phyloP scores from a whole-genome alignment of 169 alveolate species.

The Plasmodium yoelii region DNA sequence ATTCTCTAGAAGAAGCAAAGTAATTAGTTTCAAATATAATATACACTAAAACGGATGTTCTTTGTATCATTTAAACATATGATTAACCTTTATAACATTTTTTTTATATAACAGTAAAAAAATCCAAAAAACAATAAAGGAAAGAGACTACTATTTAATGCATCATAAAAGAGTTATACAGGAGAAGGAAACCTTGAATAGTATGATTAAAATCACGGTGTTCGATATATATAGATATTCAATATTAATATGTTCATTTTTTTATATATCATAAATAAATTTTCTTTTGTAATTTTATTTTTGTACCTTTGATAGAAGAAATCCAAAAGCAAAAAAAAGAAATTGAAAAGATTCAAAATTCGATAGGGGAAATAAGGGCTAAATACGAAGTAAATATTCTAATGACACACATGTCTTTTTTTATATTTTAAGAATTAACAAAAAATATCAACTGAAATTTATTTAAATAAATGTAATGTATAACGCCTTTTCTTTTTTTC shows the following conservation, averaged over 20 bases:
- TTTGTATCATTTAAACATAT: neutral
- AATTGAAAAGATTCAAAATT: constrained; percentile 63
- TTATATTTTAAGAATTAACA: constrained; percentile 10
- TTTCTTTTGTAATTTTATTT: constrained; percentile 29
- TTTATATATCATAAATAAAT: constrained; percentile 8
- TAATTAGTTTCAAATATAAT: constrained; percentile 10
- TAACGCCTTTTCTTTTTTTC: constrained; percentile 20
- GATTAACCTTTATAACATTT: neutral
- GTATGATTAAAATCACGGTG: constrained; percentile 23
- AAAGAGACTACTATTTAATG: constrained; percentile 75
- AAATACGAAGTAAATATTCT: constrained; percentile 57
- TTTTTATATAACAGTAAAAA: constrained; percentile 47
- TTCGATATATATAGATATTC: constrained; percentile 16
- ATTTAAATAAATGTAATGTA: constrained; percentile 7
- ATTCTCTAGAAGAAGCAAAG: constrained; percentile 74
- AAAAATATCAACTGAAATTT: constrained; percentile 13
- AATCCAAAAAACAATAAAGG: constrained; percentile 69
- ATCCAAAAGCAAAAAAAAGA: constrained; percentile 70
- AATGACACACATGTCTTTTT: constrained; percentile 1
- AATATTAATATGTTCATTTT: constrained; percentile 23
- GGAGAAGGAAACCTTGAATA: constrained; percentile 72
- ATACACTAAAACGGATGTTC: neutral
- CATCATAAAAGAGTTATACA: constrained; percentile 75
- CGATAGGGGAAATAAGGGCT: constrained; percentile 54
- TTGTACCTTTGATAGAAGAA: constrained; percentile 44